phyloP scores from a whole-genome alignment of 306 rosid genomes.

The Begonia masoniana region DNA sequence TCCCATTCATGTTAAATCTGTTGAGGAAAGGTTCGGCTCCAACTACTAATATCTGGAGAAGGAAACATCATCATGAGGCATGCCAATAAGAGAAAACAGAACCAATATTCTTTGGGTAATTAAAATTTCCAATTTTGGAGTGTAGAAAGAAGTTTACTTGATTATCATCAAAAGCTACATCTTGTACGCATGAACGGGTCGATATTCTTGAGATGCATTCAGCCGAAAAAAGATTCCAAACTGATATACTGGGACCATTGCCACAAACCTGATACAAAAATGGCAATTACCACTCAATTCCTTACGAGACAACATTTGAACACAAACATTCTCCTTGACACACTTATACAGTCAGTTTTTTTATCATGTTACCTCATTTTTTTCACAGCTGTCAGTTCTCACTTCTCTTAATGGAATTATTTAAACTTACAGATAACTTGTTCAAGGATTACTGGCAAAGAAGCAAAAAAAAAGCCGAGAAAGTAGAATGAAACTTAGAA shows the following conservation, averaged over 20 bases:
- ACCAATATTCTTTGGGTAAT: no score
- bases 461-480: no score
- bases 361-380: no score
- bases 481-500: no score
- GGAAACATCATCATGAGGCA: slow-evolving; percentile 2
- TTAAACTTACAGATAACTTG: no score
- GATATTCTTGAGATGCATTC: slow-evolving; percentile 56
- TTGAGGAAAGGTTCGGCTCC: slow-evolving; percentile 76
- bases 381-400: no score
- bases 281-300: slow-evolving; percentile 8
- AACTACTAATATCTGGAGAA: slow-evolving; percentile 55
- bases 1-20: slow-evolving; percentile 72
- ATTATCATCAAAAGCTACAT: slow-evolving; percentile 59
- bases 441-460: no score
- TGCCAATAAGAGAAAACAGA: not conserved
- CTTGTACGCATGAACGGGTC: slow-evolving; percentile 56
- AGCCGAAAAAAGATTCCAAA: slow-evolving; percentile 89
- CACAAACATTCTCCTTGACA: slow-evolving; percentile 1
- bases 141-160: slow-evolving; percentile 37
- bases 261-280: slow-evolving; percentile 56
- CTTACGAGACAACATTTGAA: not conserved
- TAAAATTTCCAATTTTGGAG: no score
- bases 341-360: no score
- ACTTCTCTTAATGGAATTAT: no score
- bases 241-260: slow-evolving; percentile 61